Base-by-base conservation (phyloP, 2,329 filamentous ascomycete genomes). In the Hypoxylon sp. region DNA sequence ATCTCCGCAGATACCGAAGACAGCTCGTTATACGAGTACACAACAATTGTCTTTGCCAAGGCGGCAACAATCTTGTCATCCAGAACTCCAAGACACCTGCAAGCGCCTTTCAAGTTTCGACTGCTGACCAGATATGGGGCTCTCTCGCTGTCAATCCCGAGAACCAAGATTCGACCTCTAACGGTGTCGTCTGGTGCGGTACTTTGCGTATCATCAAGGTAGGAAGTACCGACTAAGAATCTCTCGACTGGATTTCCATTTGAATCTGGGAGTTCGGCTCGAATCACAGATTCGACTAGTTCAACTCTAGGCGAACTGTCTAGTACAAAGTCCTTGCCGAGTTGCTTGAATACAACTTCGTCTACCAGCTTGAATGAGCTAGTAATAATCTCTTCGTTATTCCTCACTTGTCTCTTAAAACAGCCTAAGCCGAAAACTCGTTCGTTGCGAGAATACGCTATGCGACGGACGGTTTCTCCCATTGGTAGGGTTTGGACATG, bases 171-270 rank as follows among this genome's bases (percentile, higher is more conserved):
- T 11, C 95, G 90, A 0, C 96, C 96, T 39, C 88, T 85, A n/a
- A 85, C 84, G 13, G 85, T 82, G 10, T 86, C 19, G 80, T 82
- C 17, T 84, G 65, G 53, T n/a, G 62, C 67, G 35, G 71, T 65
- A 3, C 55, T 81, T 9, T 87, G 84, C 8, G 89, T 88, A 50
- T 93, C 90, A 6, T 85, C 84, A 47, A 95, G 78, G 74, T 92
- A 94, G 61, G 92, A 92, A 0, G 96, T 98, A 5, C 96, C 96
- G 5, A 98, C 88, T n/a, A 98, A 83, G 76, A 98, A 98, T 46
- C 94, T 86, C 78, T 98, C 94, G 0, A 86, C 87, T 4, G 80
- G 77, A 29, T 85, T 82, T 9, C 89, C 89, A 46, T 82, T 83
- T 3, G 81, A 81, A 73, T 84, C 90, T 2, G 87, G 84, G 11